Base-by-base conservation (phyloP, 2,329 filamentous ascomycete species). In the Peltaster fructicola region DNA sequence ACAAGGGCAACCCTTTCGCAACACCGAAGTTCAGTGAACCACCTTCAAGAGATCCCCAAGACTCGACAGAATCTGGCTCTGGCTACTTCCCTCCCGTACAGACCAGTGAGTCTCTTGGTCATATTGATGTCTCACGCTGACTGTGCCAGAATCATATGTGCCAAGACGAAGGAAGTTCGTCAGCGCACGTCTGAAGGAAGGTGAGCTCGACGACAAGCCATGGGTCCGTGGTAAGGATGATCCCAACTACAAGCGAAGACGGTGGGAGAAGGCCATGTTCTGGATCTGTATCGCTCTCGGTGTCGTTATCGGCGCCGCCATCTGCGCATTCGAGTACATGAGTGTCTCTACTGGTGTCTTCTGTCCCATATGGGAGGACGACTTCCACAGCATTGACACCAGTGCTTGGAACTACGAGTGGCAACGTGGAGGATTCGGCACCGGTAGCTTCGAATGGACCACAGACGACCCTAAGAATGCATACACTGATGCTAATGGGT, bases 221-320 rank as follows among this genome's bases (percentile, higher is more conserved):
- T 29, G 26, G 26, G 18, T 29, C n/a, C 22, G 18, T 2, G 26
- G 26, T 14, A 25, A 24, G 19, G 22, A 29, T 19, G 26, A 29
- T 18, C 26, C 26, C 13, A 29, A 29, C 22, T 29, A 24, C 26
- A 29, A 29, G 15, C 22, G 26, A 9, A 20, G 14, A 14, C 22
- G 26, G 54, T 84, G 77, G 77, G 70, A 79, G 5, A 80, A 72
- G 1, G 78, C 82, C 30, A 61, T 85, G 27, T 77, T 77, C 4
- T 45, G 81, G 18, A 43, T 78, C 9, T 77, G 76, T 24, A 65
- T 84, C 23, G 25, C 68, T 2, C 30, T 79, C 7, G 78, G 78
- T 7, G 46, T 82, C 17, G 63, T 47, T 3, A 52, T 81, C 19
- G 68, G 72, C 1, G 77, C 61, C 2, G 65, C 81, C 38, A 52